Evolutionary conservation across 192 early-diverging fungal species (phyloP).

Genomic region (Backusella tarrabulga): DNA sequence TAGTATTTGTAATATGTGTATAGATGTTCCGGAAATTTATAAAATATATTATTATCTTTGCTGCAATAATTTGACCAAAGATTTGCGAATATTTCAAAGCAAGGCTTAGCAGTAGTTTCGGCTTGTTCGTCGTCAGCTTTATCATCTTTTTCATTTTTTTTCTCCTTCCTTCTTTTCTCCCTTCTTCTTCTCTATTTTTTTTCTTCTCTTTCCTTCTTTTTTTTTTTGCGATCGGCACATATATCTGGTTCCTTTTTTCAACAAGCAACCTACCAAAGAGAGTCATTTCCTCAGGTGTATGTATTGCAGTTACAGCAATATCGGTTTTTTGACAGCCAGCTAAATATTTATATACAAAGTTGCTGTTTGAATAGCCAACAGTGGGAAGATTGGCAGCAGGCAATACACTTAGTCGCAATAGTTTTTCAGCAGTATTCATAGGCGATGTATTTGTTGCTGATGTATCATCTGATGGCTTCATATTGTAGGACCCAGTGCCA

Average conservation of each 20-base stretch:
- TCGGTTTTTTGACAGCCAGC: background rate
- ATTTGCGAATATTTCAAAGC: background rate
- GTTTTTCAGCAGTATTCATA: background rate
- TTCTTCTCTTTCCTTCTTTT: too few species aligned
- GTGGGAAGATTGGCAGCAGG: background rate
- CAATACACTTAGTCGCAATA: background rate
- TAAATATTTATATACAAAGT: background rate
- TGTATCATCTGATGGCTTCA: too few species aligned
- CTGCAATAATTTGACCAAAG: background rate
- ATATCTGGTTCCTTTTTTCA: background rate
- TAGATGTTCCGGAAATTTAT: background rate
- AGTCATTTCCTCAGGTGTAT: background rate
- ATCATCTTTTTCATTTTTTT: too few species aligned
- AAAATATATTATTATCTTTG: background rate
- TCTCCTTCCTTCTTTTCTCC: too few species aligned
- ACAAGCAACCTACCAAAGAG: background rate
- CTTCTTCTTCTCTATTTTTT: too few species aligned
- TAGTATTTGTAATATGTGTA: background rate
- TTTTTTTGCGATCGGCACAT: too few species aligned
- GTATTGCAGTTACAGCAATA: background rate
- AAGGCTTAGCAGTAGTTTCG: background rate
- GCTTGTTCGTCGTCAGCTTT: too few species aligned
- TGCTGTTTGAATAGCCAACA: background rate
- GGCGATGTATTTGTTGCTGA: background rate
- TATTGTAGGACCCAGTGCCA: too few species aligned